phyloP scores from a whole-genome alignment of 1,139 yeast genomes.

The Magnusiomyces paraingens region DNA sequence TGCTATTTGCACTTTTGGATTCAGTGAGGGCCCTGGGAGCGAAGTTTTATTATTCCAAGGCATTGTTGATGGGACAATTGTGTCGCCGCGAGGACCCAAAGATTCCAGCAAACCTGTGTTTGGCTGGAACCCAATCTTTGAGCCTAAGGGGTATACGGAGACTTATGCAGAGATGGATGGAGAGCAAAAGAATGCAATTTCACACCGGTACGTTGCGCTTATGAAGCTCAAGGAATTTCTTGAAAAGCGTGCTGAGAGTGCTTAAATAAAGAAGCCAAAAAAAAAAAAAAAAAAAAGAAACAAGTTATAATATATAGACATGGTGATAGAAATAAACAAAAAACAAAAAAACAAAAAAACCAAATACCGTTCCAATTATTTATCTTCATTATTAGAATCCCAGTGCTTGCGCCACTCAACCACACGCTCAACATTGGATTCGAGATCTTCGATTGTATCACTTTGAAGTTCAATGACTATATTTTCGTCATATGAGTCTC shows the following conservation, averaged over 20 bases:
- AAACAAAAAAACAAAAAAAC: no score
- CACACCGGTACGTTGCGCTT: slow-evolving; percentile 84
- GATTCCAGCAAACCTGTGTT: slow-evolving; percentile 60
- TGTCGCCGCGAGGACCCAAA: slow-evolving; percentile 42
- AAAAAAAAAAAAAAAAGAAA: no score
- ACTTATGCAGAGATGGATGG: slow-evolving; percentile 93
- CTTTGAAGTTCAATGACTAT: slow-evolving; percentile 76
- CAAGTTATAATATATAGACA: no score
- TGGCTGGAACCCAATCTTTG: slow-evolving; percentile 93
- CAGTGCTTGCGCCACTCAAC: slow-evolving; percentile 69
- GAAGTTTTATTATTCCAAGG: slow-evolving; percentile 80
- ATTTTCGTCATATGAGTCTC: slow-evolving; percentile 69
- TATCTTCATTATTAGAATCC: slow-evolving; percentile 30
- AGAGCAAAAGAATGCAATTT: slow-evolving; percentile 63
- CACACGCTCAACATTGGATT: slow-evolving; percentile 70
- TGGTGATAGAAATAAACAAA: no score
- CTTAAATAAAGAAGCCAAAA: no score
- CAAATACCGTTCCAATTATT: no score
- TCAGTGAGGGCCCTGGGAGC: slow-evolving; percentile 71
- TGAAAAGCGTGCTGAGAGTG: slow-evolving; percentile 11
- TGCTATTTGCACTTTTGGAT: slow-evolving; percentile 91
- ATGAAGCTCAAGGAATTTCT: slow-evolving; percentile 60
- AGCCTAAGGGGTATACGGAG: slow-evolving; percentile 58
- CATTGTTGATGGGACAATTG: slow-evolving; percentile 71
- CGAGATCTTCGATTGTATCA: slow-evolving; percentile 68